Conservation (phyloP, 2,329 filamentous ascomycete genomes). For the Ophiostoma pallidulum region DNA sequence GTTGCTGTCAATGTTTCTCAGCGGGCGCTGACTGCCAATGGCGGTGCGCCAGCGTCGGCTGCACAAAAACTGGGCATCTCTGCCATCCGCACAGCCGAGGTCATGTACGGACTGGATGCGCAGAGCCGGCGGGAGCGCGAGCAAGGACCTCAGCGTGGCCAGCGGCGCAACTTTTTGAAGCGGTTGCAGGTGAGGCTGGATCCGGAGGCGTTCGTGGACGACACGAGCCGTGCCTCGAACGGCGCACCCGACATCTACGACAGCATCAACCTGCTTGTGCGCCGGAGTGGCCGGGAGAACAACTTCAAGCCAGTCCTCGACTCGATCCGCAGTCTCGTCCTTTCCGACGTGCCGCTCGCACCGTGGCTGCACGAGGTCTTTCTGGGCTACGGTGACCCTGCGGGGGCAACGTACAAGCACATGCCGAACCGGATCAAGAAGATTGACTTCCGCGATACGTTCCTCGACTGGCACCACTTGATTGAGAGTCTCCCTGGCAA, state of each 20-base stretch:
- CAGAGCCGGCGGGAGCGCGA: constrained; percentile 66
- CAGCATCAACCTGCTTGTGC: constrained; percentile 73
- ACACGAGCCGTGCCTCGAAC: constrained; percentile 54
- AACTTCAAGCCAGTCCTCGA: constrained; percentile 94
- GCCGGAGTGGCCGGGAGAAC: constrained; percentile 80
- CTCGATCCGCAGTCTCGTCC: constrained; percentile 75
- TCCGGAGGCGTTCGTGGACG: constrained; percentile 63
- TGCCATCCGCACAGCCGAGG: constrained; percentile 69
- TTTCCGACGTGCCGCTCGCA: constrained; percentile 78
- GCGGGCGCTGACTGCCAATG: constrained; percentile 44
- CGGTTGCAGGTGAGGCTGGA: constrained; percentile 77
- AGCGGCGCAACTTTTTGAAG: constrained; percentile 46
- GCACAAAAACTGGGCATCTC: constrained; percentile 57
- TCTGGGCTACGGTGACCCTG: constrained; percentile 90
- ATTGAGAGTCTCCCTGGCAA: constrained; percentile 83
- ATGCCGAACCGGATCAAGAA: constrained; percentile 67
- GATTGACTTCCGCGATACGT: constrained; percentile 88
- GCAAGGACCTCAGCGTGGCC: constrained; percentile 19
- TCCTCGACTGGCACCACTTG: constrained; percentile 90
- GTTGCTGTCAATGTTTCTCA: constrained; percentile 60
- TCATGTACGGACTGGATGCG: constrained; percentile 79
- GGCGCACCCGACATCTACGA: constrained; percentile 76
- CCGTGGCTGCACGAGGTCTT: constrained; percentile 95
- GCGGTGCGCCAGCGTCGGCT: constrained; percentile 34
- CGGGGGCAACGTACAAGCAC: constrained; percentile 76